Evolutionary conservation across 2,329 filamentous ascomycete species (phyloP).

Genomic region (Xylariales sp.): DNA sequence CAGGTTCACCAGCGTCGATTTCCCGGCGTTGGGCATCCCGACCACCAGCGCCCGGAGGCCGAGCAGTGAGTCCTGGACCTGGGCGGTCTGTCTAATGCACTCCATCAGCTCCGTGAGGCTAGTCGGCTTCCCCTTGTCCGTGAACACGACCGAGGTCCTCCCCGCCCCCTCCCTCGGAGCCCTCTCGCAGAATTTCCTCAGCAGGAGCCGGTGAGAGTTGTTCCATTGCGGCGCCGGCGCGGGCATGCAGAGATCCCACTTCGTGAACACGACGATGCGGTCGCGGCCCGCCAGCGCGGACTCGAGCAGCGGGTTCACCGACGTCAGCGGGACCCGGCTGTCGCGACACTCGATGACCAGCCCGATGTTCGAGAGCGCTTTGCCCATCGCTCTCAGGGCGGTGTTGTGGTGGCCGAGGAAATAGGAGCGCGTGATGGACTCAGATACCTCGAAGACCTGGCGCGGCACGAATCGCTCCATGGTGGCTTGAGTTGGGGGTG

Average conservation of each 20-base stretch:
- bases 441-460: conserved; percentile 75
- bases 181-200: conserved; percentile 35
- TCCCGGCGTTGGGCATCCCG: conserved; percentile 98
- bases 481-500: neutral
- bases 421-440: conserved; percentile 86
- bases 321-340: conserved; percentile 88
- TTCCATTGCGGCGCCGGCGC: conserved; percentile 40
- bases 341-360: conserved; percentile 96
- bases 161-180: neutral
- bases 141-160: conserved; percentile 55
- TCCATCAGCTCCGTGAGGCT: conserved; percentile 57
- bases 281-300: conserved; percentile 76
- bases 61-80: conserved; percentile 70
- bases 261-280: conserved; percentile 90
- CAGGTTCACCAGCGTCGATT: conserved; percentile 92
- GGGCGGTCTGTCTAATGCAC: conserved; percentile 62
- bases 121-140: conserved; percentile 53
- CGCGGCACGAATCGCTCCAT: conserved; percentile 74
- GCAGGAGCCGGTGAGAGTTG: conserved; percentile 36
- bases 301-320: conserved; percentile 91
- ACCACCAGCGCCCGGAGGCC: conserved; percentile 89
- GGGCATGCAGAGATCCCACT: conserved; percentile 76
- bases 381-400: conserved; percentile 84
- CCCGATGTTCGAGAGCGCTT: conserved; percentile 81
- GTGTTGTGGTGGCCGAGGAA: conserved; percentile 93